Evolutionary conservation across 1,284 basidiomycete genomes (phyloP), one percentile per base, ranked within the genome.

Genomic region (Mycosarcoma maydis): DNA sequence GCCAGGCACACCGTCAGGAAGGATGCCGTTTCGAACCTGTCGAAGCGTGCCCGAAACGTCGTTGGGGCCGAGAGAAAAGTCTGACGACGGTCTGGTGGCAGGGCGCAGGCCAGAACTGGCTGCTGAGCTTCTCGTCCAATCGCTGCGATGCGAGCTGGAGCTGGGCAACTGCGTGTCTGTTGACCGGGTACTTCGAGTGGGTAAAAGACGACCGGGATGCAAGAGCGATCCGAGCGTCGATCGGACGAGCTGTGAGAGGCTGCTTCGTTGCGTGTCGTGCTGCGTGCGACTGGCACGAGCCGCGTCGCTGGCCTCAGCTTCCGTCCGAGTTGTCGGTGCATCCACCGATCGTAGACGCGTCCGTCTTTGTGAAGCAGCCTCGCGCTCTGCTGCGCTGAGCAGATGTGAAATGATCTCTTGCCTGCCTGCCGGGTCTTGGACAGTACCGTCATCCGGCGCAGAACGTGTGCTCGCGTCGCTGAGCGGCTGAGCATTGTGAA

Each of bases 1-100:
- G 14, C 71, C 76, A 1, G 75, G 71, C 6, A 72, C 75, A 20
- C 75, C 75, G 24, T 73, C 58, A 4, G 67, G 54, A 23, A 74
- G 42, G 17, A 65, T 48, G 0, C 72, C 72, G 17, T 73, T 65
- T 20, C 75, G 47, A 22, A 74, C 75, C 9, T 66, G 60, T 14
- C 65, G 64, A 4, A 77, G 56, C 11, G 68, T 49, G 26, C 69
- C 69, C 4, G 47, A 51, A 14, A 72, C 64, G 23, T 72, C 69
- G 45, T 72, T 72, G 23, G 64, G 58, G 17, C 69, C 69, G 11
- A 53, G 49, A 16, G 69, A 68, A 34, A 47, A 64, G 27, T 56
- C 64, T 9, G 52, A 54, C 17, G 55, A 23, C 17, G 47, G 16
- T 3, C 38, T 23, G 23, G 10, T 16, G 3, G 36, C 13, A 14